Base-by-base conservation (phyloP, 163 green algal species). In the Chlamydomonas reinhardtii region DNA sequence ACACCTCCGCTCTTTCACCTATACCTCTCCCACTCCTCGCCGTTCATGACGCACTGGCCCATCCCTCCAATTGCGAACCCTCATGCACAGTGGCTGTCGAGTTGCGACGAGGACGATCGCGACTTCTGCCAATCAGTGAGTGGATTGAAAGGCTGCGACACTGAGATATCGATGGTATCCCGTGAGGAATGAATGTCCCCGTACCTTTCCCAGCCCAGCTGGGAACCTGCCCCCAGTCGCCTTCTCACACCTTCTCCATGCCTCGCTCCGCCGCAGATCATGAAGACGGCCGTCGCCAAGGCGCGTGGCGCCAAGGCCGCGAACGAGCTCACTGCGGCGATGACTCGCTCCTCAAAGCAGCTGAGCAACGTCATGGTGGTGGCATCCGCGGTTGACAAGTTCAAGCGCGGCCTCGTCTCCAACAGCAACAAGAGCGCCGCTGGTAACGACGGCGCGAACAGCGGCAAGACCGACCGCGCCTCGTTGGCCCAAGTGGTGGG, bases 261-360 rank as follows among this genome's bases (percentile, higher is more conserved):
- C n/a, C n/a, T n/a, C n/a, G n/a, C n/a, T n/a, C 24, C 25, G 25
- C 25, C 17, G 20, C 54, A 81, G 71, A 68, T 89, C 52, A 89
- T 89, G 52, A 89, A 77, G 35, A 82, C 70, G 8, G 84, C 84
- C 14, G 59, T 82, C 4, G 43, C 52, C 68, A 89, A 89, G 70
- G 76, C 76, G 20, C 72, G 64, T 16, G 84, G 84, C 61, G 34
- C 71, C 29, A 56, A 89, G 76, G 84, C 84, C 0, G 84, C 74
- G 14, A 37, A 27, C 2, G 56, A 89, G 68, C 79, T 89, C 22
- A 39, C 37, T 15, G 66, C 66, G 0, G 84, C 84, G 1, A 80
- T 89, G 72, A 52, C 22, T 43, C 73, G 82, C 19, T 35, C 22
- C 24, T 43, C 32, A 15, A 73, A 72, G 1, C 14, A 31, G 4